Evolutionary conservation across 2,329 filamentous ascomycete genomes (phyloP).

Genomic region (Madurella mycetomatis): DNA sequence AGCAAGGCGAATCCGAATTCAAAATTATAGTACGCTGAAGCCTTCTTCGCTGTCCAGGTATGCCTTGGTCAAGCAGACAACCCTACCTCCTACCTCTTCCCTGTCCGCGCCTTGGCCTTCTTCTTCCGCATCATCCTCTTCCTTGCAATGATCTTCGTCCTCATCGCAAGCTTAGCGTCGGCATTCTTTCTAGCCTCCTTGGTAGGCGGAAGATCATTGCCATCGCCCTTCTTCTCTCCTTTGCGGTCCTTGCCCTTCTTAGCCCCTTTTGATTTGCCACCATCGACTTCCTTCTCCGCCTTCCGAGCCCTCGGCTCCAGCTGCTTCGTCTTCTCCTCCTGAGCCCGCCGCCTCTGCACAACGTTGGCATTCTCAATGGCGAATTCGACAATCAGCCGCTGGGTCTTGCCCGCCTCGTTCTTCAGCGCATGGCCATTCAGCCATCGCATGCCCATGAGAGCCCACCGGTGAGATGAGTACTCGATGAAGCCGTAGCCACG

Average conservation of each 20-base stretch:
- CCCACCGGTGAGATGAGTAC: conserved; percentile 88
- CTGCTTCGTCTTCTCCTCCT: conserved; percentile 42
- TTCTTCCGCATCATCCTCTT: conserved; percentile 77
- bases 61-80: not conserved
- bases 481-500: conserved; percentile 97
- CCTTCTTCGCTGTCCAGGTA: not conserved
- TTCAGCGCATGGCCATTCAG: conserved; percentile 71
- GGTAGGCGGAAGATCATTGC: conserved; percentile 28
- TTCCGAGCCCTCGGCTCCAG: not conserved
- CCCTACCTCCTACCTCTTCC: conserved; percentile 18
- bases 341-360: conserved; percentile 69
- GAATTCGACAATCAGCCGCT: conserved; percentile 90
- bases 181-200: conserved; percentile 35
- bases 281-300: conserved; percentile 11
- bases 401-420: conserved; percentile 68
- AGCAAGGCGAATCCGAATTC: too few species aligned
- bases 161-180: conserved; percentile 38
- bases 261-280: conserved; percentile 29
- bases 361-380: conserved; percentile 98
- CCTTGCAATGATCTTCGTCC: conserved; percentile 76
- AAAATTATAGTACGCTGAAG: too few species aligned
- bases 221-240: conserved; percentile 28
- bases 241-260: conserved; percentile 29
- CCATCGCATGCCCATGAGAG: conserved; percentile 90
- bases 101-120: conserved; percentile 38